phyloP scores from a whole-genome alignment of 352 stramenopile genomes.

The Globisporangium paddicum region DNA sequence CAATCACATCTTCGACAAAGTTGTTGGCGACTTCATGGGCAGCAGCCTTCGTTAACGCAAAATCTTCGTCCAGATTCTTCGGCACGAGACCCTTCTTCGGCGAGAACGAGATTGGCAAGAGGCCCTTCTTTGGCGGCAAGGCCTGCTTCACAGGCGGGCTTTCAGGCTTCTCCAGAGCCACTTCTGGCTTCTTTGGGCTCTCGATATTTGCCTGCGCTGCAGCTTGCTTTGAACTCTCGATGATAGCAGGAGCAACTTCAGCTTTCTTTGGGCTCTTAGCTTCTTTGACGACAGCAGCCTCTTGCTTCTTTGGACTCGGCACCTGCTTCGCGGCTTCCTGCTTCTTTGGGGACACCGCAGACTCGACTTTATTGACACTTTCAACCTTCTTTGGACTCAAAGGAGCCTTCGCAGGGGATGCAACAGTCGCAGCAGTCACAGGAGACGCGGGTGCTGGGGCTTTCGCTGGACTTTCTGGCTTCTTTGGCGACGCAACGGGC shows the following conservation, averaged over 20 bases:
- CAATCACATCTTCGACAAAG: slow-evolving; percentile 42
- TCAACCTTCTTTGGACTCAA: slow-evolving; percentile 9
- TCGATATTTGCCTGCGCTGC: background rate
- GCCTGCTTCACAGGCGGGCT: background rate
- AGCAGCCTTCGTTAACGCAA: slow-evolving; percentile 21
- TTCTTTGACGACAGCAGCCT: slow-evolving; percentile 11
- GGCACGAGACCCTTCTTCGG: slow-evolving; percentile 15
- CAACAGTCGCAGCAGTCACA: background rate
- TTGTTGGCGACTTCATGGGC: slow-evolving; percentile 28
- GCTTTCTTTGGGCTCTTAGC: slow-evolving; percentile 8
- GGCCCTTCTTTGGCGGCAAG: background rate
- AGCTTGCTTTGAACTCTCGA: background rate
- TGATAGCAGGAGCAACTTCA: background rate
- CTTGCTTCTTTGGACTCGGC: slow-evolving; percentile 10
- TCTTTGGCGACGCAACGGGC: slow-evolving; percentile 18
- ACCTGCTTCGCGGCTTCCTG: slow-evolving; percentile 15
- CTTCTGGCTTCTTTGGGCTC: slow-evolving; percentile 10
- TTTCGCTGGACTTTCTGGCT: slow-evolving; percentile 14
- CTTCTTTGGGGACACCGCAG: slow-evolving; percentile 4
- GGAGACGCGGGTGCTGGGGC: background rate
- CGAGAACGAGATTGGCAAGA: background rate
- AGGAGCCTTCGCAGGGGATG: background rate
- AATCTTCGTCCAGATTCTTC: slow-evolving; percentile 26
- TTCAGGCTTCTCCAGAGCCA: background rate
- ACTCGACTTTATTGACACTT: slow-evolving; percentile 8